These are phyloP conservation scores for Waltiozyma sp. DNA, from an alignment of 1,139 yeast species.

Conservation along the genomic window DNA sequence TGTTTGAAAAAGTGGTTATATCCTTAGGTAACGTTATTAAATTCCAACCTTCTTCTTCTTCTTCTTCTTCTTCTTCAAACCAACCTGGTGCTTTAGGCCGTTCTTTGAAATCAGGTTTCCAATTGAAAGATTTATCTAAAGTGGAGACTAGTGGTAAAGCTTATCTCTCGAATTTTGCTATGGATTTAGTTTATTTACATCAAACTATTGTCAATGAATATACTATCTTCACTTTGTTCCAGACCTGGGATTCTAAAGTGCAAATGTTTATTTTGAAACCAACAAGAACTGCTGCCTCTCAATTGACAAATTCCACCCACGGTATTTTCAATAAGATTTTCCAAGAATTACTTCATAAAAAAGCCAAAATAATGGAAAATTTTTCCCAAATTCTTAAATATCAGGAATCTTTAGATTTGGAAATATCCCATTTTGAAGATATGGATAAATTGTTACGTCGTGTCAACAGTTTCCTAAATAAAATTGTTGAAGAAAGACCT, in stretches of 20 bases:
- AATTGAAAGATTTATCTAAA: conserved; percentile 42
- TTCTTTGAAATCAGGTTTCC: conserved; percentile 81
- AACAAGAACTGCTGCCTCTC: conserved; percentile 60
- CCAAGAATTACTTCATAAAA: conserved; percentile 36
- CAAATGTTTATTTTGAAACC: conserved; percentile 60
- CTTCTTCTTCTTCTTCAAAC: conserved; percentile 5
- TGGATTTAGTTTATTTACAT: conserved; percentile 57
- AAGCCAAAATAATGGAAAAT: conserved; percentile 34
- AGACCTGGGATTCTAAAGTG: conserved; percentile 50
- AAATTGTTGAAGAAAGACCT: conserved; percentile 58
- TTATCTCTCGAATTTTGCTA: conserved; percentile 42
- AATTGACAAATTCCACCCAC: conserved; percentile 30
- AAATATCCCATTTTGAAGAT: conserved; percentile 40
- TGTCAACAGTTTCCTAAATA: conserved; percentile 41
- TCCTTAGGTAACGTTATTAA: conserved; percentile 66
- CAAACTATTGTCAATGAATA: conserved; percentile 71
- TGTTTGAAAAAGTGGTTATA: conserved; percentile 66
- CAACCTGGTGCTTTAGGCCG: conserved; percentile 72
- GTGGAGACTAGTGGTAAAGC: conserved; percentile 23
- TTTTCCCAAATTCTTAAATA: conserved; percentile 39
- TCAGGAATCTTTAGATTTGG: conserved; percentile 40
- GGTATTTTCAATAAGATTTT: conserved; percentile 44
- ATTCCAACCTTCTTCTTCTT: conserved; percentile 40
- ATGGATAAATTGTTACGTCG: conserved; percentile 39
- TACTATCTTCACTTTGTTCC: conserved; percentile 61